Base-by-base conservation (phyloP, 1,139 yeast species). In the Candida freyschussii region DNA sequence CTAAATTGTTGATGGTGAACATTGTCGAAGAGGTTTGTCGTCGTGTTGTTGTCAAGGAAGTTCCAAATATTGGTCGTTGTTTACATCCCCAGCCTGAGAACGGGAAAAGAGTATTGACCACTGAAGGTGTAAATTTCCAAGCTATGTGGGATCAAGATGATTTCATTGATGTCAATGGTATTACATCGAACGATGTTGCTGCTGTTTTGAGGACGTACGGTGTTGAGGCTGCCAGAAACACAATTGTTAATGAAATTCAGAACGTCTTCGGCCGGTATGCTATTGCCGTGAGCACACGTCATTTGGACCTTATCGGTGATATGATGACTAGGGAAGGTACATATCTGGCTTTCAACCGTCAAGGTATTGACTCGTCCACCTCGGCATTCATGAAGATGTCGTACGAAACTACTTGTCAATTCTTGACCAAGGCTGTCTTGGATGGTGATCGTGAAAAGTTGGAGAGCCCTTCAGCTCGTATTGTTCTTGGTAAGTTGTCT, bases 301-400 rank as follows among this genome's bases (percentile, higher is more conserved):
- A 93, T 66, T 76, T 93, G 65, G 97, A 91, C 57, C 75, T 93
- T 59, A 82, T 93, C 62, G 98, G 95, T 44, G 99, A 93, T 62
- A 85, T 86, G 89, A 93, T 93, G 99, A 93, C 99, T 5, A 78
- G 98, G 60, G 97, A 91, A 64, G 99, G 99, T 53, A 76, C 93
- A 4, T 93, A 89, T 58, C 67, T 91, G 59, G 96, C 99, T 17
- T 93, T 93, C 69, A 89, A 87, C 64, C 82, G 99, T 71, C 96
- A 87, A 65, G 98, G 98, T 62, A 89, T 93, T 58, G 97, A 91
- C 58, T 74, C 95, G 2, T 78, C 93, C 15, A 87, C 97, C 2
- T 89, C 97, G 9, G 84, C 97, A 20, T 85, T 93, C 67, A 81
- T 87, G 91, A 93, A 93, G 71, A 93, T 93, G 99, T 86, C 96